phyloP scores from a whole-genome alignment of 2,329 filamentous ascomycete species.

The Aspergillus pseudoterreus region DNA sequence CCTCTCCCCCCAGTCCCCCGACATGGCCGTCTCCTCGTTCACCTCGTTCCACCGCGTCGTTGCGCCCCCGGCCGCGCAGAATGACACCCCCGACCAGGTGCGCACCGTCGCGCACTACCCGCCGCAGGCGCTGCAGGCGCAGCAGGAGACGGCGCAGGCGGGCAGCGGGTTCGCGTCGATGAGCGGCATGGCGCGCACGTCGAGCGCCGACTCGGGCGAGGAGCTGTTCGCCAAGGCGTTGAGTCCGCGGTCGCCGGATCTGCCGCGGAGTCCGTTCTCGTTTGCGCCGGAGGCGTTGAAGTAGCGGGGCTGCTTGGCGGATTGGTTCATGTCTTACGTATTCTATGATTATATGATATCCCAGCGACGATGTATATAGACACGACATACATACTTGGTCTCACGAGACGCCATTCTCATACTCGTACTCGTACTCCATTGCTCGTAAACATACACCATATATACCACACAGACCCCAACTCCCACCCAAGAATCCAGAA shows the following conservation, averaged over 20 bases:
- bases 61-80: conserved; percentile 13
- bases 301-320: neutral
- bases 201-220: conserved; percentile 60
- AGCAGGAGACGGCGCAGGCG: conserved; percentile 24
- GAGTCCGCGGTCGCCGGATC: conserved; percentile 81
- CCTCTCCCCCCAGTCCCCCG: conserved; percentile 60
- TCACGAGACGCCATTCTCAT: no score
- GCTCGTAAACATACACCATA: neutral
- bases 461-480: neutral
- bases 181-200: conserved; percentile 30
- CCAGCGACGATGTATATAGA: neutral
- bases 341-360: neutral
- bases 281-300: conserved; percentile 40
- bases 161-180: conserved; percentile 29
- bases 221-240: conserved; percentile 84
- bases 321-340: no score
- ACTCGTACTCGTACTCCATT: no score
- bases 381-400: neutral
- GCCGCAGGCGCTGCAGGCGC: conserved; percentile 35
- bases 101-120: conserved; percentile 36
- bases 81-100: conserved; percentile 10
- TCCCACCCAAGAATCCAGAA: neutral
- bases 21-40: conserved; percentile 62
- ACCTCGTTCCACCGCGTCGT: conserved; percentile 53
- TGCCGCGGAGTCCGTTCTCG: conserved; percentile 77